Conservation (phyloP, 148 eudicot genomes). For the Linanthus parryae region DNA sequence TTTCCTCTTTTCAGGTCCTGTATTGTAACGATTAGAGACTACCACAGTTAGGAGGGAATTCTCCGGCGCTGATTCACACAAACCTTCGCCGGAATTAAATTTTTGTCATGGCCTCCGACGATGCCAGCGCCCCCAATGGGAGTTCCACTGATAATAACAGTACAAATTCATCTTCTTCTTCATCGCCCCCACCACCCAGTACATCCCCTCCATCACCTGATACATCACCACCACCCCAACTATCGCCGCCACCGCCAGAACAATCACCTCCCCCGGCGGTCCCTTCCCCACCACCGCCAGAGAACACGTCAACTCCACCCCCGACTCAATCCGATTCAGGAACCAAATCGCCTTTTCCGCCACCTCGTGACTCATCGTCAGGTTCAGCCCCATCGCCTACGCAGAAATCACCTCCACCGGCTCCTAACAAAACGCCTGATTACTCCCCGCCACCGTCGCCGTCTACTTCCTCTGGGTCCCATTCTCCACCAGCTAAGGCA, state of each 20-base stretch:
- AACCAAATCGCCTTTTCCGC: no score
- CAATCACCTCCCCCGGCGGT: neutral
- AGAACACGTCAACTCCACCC: neutral
- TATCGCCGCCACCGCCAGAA: slow-evolving; percentile 11
- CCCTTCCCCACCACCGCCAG: slow-evolving; percentile 11
- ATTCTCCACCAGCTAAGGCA: neutral
- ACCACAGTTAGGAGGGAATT: neutral
- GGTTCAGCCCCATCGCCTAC: neutral
- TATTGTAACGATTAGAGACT: no score
- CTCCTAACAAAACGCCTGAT: slow-evolving; percentile 1
- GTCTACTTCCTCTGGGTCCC: neutral
- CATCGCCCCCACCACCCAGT: slow-evolving; percentile 10
- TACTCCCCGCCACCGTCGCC: slow-evolving; percentile 12
- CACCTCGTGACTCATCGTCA: slow-evolving; percentile 14
- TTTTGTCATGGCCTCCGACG: slow-evolving; percentile 13
- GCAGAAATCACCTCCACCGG: neutral
- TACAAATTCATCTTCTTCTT: no score
- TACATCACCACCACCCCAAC: slow-evolving; percentile 1
- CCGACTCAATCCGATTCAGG: no score
- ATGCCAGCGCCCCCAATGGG: slow-evolving; percentile 4
- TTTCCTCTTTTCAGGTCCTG: no score
- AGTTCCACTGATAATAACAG: no score
- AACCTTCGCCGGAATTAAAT: no score
- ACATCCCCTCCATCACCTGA: slow-evolving; percentile 10
- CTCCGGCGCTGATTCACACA: slow-evolving; percentile 9